These are phyloP conservation scores for Aureobasidium subglaciale DNA, from an alignment of 2,329 filamentous ascomycete genomes.

Conservation along the genomic window DNA sequence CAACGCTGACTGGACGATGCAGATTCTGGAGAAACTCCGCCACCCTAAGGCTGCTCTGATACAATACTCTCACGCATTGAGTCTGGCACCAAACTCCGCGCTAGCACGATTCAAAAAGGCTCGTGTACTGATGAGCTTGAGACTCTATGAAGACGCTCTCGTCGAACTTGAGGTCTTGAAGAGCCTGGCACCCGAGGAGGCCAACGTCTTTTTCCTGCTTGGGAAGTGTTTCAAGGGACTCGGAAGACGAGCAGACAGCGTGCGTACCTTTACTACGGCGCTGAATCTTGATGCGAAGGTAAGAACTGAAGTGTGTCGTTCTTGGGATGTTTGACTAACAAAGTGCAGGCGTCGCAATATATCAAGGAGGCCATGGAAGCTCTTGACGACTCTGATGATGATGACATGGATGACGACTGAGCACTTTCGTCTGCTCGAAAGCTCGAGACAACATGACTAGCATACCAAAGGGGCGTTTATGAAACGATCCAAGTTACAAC, in stretches of 20 bases:
- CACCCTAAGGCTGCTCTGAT: slow-evolving; percentile 70
- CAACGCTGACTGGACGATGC: neutral
- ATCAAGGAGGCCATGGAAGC: slow-evolving; percentile 97
- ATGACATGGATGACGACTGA: slow-evolving; percentile 49
- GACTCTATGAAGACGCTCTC: slow-evolving; percentile 63
- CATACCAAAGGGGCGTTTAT: neutral
- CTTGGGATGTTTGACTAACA: slow-evolving; percentile 18
- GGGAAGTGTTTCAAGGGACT: slow-evolving; percentile 64
- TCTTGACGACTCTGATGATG: slow-evolving; percentile 67
- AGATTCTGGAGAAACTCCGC: slow-evolving; percentile 73
- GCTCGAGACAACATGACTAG: neutral
- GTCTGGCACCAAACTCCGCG: slow-evolving; percentile 71
- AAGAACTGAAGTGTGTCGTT: slow-evolving; percentile 26
- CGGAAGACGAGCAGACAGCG: slow-evolving; percentile 61
- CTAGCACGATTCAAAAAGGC: slow-evolving; percentile 92
- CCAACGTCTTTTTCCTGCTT: slow-evolving; percentile 90
- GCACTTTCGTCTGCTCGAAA: neutral
- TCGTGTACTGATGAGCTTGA: slow-evolving; percentile 70
- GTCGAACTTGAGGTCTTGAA: slow-evolving; percentile 81
- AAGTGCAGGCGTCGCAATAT: slow-evolving; percentile 68
- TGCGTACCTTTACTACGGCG: slow-evolving; percentile 89
- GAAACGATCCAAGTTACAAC: neutral
- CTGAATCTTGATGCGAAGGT: slow-evolving; percentile 96
- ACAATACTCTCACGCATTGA: slow-evolving; percentile 75
- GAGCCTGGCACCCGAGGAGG: slow-evolving; percentile 86